Percentiles rank a stretch among this genome's conserved stretches.
Evolutionary conservation across 2,329 filamentous ascomycete genomes (phyloP).

Genomic region (Claviceps pusilla): DNA sequence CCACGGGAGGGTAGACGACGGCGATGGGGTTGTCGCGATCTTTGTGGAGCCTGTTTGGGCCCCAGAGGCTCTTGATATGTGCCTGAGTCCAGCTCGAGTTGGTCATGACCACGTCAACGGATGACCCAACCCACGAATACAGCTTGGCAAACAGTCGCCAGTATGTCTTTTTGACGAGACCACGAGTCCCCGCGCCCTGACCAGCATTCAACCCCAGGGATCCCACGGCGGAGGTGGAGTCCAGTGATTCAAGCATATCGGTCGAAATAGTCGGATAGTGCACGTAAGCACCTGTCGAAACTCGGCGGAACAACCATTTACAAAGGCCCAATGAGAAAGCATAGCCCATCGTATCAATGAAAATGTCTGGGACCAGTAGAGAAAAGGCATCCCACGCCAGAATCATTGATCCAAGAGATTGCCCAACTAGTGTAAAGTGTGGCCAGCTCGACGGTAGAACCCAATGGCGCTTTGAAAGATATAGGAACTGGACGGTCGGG

Average conservation of each 20-base stretch:
- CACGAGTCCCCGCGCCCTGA: conserved; percentile 56
- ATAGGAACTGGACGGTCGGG: conserved; percentile 73
- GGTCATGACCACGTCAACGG: conserved; percentile 89
- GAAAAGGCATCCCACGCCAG: conserved; percentile 86
- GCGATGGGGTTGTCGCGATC: conserved; percentile 40
- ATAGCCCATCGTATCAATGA: conserved; percentile 97
- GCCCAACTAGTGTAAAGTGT: conserved; percentile 82
- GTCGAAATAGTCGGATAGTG: conserved; percentile 98
- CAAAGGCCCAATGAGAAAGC: conserved; percentile 75
- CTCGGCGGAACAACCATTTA: conserved; percentile 62
- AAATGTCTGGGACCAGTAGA: conserved; percentile 83
- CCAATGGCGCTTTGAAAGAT: conserved; percentile 74
- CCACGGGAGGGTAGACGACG: conserved; percentile 83
- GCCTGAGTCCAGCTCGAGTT: conserved; percentile 89
- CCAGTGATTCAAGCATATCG: conserved; percentile 81
- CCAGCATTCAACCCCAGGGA: conserved; percentile 69
- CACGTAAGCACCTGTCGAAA: conserved; percentile 85
- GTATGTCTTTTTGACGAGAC: conserved; percentile 61
- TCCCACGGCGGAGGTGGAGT: conserved; percentile 43
- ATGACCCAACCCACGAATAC: conserved; percentile 70
- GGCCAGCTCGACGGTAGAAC: conserved; percentile 81
- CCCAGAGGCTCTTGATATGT: conserved; percentile 73
- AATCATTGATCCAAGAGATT: conserved; percentile 75
- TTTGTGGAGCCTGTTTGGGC: conserved; percentile 33
- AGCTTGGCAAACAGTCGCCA: conserved; percentile 73